Evolutionary conservation across 306 rosid species (phyloP), one percentile per base, ranked within the genome.

Genomic region (Dalbergia cultrata): DNA sequence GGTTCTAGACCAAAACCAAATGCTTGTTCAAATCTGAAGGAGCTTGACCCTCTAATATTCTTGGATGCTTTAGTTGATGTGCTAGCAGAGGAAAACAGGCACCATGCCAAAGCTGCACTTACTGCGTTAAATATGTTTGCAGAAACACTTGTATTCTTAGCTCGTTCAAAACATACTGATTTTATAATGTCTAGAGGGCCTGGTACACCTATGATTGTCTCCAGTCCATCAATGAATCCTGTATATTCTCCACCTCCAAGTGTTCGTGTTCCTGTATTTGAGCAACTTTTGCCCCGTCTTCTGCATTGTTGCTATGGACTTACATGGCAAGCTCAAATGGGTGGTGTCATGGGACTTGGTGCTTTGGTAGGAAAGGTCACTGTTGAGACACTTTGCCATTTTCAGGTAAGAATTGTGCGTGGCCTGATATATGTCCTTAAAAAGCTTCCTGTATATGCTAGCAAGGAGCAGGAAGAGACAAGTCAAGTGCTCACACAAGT

Each of bases 391-490:
- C 90, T 96, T 9, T 90, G 97, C 84, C 81, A 75, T 76, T 96
- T 96, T 71, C 98, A 96, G 90, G 97, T 96, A 79, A 91, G 89
- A 85, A 90, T 96, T 67, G 98, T 96, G 39, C 93, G 97, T 17
- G 97, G 97, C 74, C 90, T 96, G 69, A 90, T 93, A 41, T 92
- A 96, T 84, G 99, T 96, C 83, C 92, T 96, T 63, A 96, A 93
- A 87, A 93, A 90, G 86, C 97, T 96, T 83, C 99, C 99, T 60
- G 64, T 90, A 72, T 96, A 93, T 85, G 99, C 97, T 81, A 87
- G 91, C 86, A 96, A 92, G 86, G 99, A 93, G 91, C 99, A 96
- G 81, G 99, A 96, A 80, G 99, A 96, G 93, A 93, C 99, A 35
- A 92, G 99, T 70, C 98, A 96, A 87, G 98, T 96, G 83, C 98